Evolutionary conservation across 768 basidiomycete species (phyloP), one percentile per base, ranked within the genome.

Genomic region (Artomyces pyxidatus): DNA sequence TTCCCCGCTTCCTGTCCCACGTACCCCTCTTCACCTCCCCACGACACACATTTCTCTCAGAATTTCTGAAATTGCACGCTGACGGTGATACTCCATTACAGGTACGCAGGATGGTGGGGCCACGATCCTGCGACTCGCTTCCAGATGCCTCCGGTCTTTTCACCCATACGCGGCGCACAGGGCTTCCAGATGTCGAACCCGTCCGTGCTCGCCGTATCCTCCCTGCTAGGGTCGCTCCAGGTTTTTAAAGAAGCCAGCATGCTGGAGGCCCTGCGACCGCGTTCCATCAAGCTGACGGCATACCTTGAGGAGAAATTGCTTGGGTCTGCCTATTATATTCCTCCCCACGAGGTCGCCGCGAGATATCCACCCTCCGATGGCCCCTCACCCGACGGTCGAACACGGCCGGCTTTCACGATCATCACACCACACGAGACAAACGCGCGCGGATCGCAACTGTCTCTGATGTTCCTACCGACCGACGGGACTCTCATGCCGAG

Each of bases 171-270:
- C 17, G 96, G 96, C 47, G 96, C 96, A 0, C 87, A 91, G 64
- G 93, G 93, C 37, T 97, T 88, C 69, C 94, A 96, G 63, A 87
- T 95, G 65, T 97, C 94, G 32, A 98, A 97, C 68, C 93, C 96
- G 8, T 85, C 83, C 48, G 81, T 88, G 29, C 71, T 98, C 52
- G 76, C 81, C 28, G 74, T 85, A 4, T 86, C 84, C 42, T 78
- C 92, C 5, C 75, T 98, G 16, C 74, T 92, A 12, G 90, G 94
- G 2, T 82, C 90, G 38, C 74, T 98, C 29, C 77, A 86, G 58
- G 68, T 88, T 12, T 88, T 96, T 70, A 76, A 84, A 52, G 74
- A 78, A 54, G 88, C 75, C 7, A 89, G 89, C 28, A 87, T 89
- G 73, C 78, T 90, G 72, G 61, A 54, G 1, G 67, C 76, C 6